Conservation (phyloP, 306 rosid genomes). For the Vigna nakashimae region DNA sequence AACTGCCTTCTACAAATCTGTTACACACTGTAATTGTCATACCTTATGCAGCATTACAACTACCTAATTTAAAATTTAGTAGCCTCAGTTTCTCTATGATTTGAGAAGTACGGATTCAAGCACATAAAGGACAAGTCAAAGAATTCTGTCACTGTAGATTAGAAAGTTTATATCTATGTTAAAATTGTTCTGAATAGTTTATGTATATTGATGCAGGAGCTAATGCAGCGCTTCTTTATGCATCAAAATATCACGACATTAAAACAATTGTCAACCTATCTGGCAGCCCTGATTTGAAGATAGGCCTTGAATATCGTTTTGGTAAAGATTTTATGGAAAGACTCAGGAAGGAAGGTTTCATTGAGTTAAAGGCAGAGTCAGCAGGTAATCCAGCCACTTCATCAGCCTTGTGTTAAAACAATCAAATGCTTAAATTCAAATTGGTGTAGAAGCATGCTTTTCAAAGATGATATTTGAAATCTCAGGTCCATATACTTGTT, state of each 20-base stretch:
- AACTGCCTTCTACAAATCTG: neutral
- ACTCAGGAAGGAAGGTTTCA: slow-evolving; percentile 68
- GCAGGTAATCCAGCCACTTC: slow-evolving; percentile 51
- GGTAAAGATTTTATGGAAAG: slow-evolving; percentile 68
- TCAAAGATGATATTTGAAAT: slow-evolving; percentile 1
- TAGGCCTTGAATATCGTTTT: slow-evolving; percentile 56
- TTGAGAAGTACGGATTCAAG: neutral
- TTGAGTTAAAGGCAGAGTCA: slow-evolving; percentile 59
- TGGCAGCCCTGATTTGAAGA: slow-evolving; percentile 69
- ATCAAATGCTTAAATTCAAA: slow-evolving; percentile 28
- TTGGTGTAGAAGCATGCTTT: slow-evolving; percentile 29
- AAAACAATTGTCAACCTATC: slow-evolving; percentile 71
- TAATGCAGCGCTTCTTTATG: slow-evolving; percentile 71
- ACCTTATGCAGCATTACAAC: neutral
- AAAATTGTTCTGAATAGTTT: slow-evolving; percentile 26
- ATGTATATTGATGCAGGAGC: slow-evolving; percentile 64
- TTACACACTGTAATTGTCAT: neutral
- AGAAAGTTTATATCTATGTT: slow-evolving; percentile 12
- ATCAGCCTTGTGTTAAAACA: slow-evolving; percentile 1
- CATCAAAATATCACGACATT: slow-evolving; percentile 69
- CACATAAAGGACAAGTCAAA: neutral
- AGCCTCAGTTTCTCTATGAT: neutral
- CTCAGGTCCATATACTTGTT: slow-evolving; percentile 17
- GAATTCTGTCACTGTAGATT: slow-evolving; percentile 3
- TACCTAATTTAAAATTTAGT: too few relatives aligned